phyloP scores from a whole-genome alignment of 2,329 filamentous ascomycete species.

The Colletotrichum gigasporum region DNA sequence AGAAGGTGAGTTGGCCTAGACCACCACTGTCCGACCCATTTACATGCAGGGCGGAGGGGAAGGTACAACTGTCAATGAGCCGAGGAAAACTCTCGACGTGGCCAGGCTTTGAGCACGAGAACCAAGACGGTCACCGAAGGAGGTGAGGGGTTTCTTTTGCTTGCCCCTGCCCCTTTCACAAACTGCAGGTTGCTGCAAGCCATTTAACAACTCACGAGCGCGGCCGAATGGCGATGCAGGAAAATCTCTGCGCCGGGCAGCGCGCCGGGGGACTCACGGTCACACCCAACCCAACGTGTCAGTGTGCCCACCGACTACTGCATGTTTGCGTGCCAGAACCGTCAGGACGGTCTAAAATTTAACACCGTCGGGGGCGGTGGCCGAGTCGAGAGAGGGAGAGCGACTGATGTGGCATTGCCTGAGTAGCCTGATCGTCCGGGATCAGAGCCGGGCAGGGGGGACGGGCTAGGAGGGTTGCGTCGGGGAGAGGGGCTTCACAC shows the following conservation, averaged over 20 bases:
- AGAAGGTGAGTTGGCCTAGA: not conserved
- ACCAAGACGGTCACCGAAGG: not conserved
- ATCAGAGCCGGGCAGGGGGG: conserved; percentile 29
- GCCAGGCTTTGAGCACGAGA: too few species aligned
- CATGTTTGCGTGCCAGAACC: conserved; percentile 15
- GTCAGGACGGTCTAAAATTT: not conserved
- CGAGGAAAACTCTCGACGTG: too few species aligned
- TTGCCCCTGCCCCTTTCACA: not conserved
- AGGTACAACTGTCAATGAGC: not conserved
- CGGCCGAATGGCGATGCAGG: not conserved
- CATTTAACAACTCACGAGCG: conserved; percentile 4
- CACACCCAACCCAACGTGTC: conserved; percentile 5
- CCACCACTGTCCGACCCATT: not conserved
- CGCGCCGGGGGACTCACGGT: not conserved
- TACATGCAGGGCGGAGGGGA: not conserved
- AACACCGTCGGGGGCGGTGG: not conserved
- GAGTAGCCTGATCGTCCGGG: conserved; percentile 33
- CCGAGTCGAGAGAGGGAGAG: not conserved
- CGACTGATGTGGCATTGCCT: conserved; percentile 25
- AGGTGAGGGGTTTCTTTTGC: conserved; percentile 12
- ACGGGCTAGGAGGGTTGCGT: conserved; percentile 23
- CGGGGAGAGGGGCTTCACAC: not conserved
- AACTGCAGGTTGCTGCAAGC: conserved; percentile 1
- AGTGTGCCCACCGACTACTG: conserved; percentile 24
- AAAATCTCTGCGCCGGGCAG: conserved; percentile 11